A percentile compares a stretch with the other conserved stretches of the same genome.
Conservation (phyloP, 306 rosid genomes). For the Lablab purpureus region DNA sequence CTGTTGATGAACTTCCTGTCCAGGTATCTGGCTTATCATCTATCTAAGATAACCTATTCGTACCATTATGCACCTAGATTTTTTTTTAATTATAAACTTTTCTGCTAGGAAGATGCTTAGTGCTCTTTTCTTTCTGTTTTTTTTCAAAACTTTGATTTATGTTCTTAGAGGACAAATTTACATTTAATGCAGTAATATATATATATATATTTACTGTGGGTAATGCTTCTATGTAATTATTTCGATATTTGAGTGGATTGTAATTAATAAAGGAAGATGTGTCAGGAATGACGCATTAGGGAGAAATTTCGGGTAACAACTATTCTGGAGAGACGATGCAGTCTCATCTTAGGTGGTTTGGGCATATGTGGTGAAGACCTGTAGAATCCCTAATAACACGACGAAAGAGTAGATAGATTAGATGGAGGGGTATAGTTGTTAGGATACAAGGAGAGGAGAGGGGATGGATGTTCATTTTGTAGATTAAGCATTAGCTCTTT, state of each 20-base stretch:
- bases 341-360: background rate
- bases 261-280: background rate
- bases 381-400: background rate
- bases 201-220: slow-evolving; percentile 26
- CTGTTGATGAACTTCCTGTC: slow-evolving; percentile 95
- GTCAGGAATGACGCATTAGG: background rate
- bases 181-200: slow-evolving; percentile 12
- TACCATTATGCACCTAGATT: slow-evolving; percentile 1
- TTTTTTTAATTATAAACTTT: slow-evolving; percentile 9
- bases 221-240: slow-evolving; percentile 16
- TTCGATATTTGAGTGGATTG: slow-evolving; percentile 20
- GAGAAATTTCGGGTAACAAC: background rate
- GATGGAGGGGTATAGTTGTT: background rate
- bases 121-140: background rate
- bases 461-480: too few relatives aligned
- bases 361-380: background rate
- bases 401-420: background rate
- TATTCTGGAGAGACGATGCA: background rate
- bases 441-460: too few relatives aligned
- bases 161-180: slow-evolving; percentile 3
- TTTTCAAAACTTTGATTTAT: slow-evolving; percentile 2
- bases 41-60: slow-evolving; percentile 19
- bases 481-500: too few relatives aligned
- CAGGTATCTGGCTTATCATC: slow-evolving; percentile 61
- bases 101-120: slow-evolving; percentile 15